Conservation (phyloP, 2,329 filamentous ascomycete species). For the Ceratocystis papillata region DNA sequence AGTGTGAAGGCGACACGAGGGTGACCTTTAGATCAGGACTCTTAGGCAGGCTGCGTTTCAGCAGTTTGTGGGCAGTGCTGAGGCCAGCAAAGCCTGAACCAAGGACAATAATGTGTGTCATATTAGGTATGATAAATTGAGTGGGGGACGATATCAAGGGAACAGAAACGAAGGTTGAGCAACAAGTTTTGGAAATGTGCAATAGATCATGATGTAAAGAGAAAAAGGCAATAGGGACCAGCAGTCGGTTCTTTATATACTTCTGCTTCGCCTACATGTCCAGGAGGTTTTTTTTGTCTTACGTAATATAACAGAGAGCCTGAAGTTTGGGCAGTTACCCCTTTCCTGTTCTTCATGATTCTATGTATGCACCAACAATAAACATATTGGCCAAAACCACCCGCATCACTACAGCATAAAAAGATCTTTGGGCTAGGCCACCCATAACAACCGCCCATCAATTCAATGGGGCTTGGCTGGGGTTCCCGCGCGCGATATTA, state of each 20-base stretch:
- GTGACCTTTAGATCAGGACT: constrained; percentile 36
- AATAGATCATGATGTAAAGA: not conserved
- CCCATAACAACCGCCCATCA: not conserved
- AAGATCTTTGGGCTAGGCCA: not conserved
- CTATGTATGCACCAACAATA: not conserved
- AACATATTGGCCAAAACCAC: not conserved
- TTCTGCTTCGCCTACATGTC: not conserved
- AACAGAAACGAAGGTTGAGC: not conserved
- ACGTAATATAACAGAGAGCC: not conserved
- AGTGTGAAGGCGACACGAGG: constrained; percentile 39
- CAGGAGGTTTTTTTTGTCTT: not conserved
- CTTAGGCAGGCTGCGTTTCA: constrained; percentile 36
- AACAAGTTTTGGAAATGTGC: not conserved
- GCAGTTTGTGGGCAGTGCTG: constrained; percentile 41
- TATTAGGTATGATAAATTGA: constrained; percentile 12
- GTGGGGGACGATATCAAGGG: not conserved
- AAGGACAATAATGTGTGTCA: constrained; percentile 40
- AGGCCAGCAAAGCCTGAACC: constrained; percentile 40
- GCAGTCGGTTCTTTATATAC: not conserved
- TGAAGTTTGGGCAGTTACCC: not conserved
- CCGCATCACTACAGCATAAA: not conserved
- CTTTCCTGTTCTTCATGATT: not conserved
- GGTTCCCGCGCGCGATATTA: not conserved
- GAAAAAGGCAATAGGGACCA: not conserved
- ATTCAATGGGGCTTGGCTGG: not conserved